Conservation (phyloP, 2,329 filamentous ascomycete species). For the Helminthosporium solani region DNA sequence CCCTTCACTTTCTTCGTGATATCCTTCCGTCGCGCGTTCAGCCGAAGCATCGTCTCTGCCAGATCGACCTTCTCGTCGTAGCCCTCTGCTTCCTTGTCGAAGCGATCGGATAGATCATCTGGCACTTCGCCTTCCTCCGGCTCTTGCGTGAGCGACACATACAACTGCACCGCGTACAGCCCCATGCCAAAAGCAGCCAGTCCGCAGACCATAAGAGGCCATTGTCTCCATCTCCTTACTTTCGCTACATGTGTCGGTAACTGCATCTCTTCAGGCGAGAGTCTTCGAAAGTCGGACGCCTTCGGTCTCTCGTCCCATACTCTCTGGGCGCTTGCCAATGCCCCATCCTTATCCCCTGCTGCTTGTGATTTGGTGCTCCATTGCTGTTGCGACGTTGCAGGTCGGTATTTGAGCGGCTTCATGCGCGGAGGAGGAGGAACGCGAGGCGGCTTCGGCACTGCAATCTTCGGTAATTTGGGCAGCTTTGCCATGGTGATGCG, state of each 20-base stretch:
- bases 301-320: conserved; percentile 30
- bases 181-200: conserved; percentile 43
- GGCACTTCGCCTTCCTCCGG: conserved; percentile 31
- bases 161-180: conserved; percentile 44
- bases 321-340: too few species aligned
- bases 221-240: conserved; percentile 32
- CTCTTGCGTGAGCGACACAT: conserved; percentile 31
- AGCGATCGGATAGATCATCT: conserved; percentile 47
- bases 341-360: neutral
- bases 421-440: conserved; percentile 17
- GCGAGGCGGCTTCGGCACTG: conserved; percentile 22
- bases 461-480: conserved; percentile 27
- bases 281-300: conserved; percentile 23
- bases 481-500: conserved; percentile 33
- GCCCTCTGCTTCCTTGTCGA: conserved; percentile 47
- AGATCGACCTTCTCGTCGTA: conserved; percentile 52
- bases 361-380: neutral
- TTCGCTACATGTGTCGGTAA: conserved; percentile 28
- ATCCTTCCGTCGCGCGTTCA: conserved; percentile 44
- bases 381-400: conserved; percentile 7
- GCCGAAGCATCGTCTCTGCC: conserved; percentile 46
- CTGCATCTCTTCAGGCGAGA: conserved; percentile 31
- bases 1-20: conserved; percentile 46
- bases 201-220: conserved; percentile 34
- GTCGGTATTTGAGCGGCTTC: conserved; percentile 18